These are phyloP conservation scores for Ambrosia artemisiifolia DNA, from an alignment of 129 eudicot genomes.

Conservation along the genomic window DNA sequence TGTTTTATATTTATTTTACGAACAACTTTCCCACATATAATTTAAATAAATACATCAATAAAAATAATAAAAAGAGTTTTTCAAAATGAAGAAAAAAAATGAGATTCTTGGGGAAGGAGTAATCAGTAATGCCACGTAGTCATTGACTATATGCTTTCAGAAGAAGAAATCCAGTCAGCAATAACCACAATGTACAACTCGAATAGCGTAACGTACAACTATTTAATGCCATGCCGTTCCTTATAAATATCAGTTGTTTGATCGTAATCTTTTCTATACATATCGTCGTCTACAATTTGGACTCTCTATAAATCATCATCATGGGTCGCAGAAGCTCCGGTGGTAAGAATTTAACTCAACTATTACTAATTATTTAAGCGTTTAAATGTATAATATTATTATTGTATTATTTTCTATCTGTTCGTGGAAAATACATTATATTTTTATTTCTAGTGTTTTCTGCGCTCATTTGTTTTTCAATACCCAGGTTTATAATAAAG, in stretches of 20 bases:
- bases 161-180: neutral
- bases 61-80: no score
- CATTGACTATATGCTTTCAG: slow-evolving; percentile 11
- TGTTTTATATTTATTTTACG: no score
- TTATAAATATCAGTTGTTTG: slow-evolving; percentile 16
- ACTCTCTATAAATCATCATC: slow-evolving; percentile 8
- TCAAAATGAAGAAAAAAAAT: no score
- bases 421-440: neutral
- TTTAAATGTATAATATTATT: neutral
- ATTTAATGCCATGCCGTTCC: neutral
- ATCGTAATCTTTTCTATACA: neutral
- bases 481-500: no score
- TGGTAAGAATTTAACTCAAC: slow-evolving; percentile 30
- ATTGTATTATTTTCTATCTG: slow-evolving; percentile 7
- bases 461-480: neutral
- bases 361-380: neutral
- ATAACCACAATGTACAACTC: slow-evolving; percentile 7
- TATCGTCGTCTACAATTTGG: neutral
- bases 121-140: neutral
- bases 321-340: slow-evolving; percentile 95
- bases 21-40: no score
- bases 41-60: no score
- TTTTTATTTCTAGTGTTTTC: slow-evolving; percentile 17
- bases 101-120: neutral
- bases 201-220: slow-evolving; percentile 6